Percentiles rank a stretch among this genome's conserved stretches.
Evolutionary conservation across 345 rosid genomes (phyloP).

Genomic region (Eucalyptus curtisii): DNA sequence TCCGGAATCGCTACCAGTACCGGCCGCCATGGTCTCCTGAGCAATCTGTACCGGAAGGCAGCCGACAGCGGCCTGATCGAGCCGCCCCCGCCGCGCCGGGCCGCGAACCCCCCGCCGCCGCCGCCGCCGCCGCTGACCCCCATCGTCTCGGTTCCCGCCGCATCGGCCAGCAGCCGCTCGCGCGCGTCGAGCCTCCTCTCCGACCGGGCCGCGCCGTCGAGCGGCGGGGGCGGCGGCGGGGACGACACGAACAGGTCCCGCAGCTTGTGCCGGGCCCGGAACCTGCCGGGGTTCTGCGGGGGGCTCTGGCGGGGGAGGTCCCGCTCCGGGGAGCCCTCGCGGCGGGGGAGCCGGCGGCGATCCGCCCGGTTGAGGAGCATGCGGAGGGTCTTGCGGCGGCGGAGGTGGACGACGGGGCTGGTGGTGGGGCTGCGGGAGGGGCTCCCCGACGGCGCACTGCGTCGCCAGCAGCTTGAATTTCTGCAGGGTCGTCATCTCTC

Average conservation of each 20-base stretch:
- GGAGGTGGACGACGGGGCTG: conserved; percentile 79
- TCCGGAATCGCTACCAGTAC: conserved; percentile 76
- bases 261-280: conserved; percentile 44
- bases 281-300: conserved; percentile 2
- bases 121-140: conserved; percentile 1
- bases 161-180: conserved; percentile 13
- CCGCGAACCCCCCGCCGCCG: not conserved
- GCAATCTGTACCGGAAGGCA: conserved; percentile 45
- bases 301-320: conserved; percentile 1
- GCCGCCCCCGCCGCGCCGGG: conserved; percentile 26
- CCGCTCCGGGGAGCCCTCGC: not conserved
- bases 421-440: conserved; percentile 69
- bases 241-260: conserved; percentile 68
- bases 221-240: conserved; percentile 47
- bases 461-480: conserved; percentile 79
- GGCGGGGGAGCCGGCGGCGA: conserved; percentile 17
- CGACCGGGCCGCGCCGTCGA: conserved; percentile 18
- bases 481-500: conserved; percentile 56
- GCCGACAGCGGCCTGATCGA: conserved; percentile 36
- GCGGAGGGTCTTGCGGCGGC: conserved; percentile 86
- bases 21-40: conserved; percentile 86
- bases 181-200: conserved; percentile 5
- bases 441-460: conserved; percentile 57
- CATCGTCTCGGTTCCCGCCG: not conserved
- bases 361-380: conserved; percentile 52